phyloP scores from a whole-genome alignment of 495 filamentous ascomycete genomes.

The Penicillium cinerascens region DNA sequence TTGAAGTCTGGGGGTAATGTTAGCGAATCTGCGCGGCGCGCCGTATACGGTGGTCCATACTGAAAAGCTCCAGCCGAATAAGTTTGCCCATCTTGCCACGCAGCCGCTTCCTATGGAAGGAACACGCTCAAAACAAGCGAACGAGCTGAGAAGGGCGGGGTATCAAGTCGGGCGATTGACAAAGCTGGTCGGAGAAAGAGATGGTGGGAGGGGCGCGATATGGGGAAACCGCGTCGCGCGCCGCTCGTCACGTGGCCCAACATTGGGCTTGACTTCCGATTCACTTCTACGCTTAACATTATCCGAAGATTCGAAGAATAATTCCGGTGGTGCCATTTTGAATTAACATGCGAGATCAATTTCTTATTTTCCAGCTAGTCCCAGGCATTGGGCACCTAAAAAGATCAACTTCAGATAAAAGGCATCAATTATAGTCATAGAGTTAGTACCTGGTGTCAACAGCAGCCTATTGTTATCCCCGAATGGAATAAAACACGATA shows the following conservation, averaged over 20 bases:
- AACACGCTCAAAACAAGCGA: conserved; percentile 16
- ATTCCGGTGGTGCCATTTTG: too few relatives aligned
- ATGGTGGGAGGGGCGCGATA: conserved; percentile 28
- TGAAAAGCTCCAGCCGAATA: conserved; percentile 89
- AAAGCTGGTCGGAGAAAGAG: conserved; percentile 5
- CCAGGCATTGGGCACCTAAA: not conserved
- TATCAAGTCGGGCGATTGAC: conserved; percentile 5
- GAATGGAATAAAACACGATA: not conserved
- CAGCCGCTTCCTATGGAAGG: conserved; percentile 33
- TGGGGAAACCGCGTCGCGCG: conserved; percentile 27
- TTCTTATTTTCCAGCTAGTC: too few relatives aligned
- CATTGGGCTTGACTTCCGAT: not conserved
- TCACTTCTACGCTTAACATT: not conserved
- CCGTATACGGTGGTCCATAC: conserved; percentile 46
- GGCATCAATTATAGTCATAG: not conserved
- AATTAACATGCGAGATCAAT: too few relatives aligned
- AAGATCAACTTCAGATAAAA: not conserved
- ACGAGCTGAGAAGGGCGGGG: conserved; percentile 8
- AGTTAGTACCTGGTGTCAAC: not conserved
- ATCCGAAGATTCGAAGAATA: too few relatives aligned
- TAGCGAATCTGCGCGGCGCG: conserved; percentile 16
- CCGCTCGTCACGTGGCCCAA: conserved; percentile 23
- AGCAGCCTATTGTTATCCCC: not conserved
- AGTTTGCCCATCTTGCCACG: conserved; percentile 74
- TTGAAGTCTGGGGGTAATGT: conserved; percentile 77